Conservation (phyloP, 1,284 basidiomycete species). For the Sphaerobolus stellatus region DNA sequence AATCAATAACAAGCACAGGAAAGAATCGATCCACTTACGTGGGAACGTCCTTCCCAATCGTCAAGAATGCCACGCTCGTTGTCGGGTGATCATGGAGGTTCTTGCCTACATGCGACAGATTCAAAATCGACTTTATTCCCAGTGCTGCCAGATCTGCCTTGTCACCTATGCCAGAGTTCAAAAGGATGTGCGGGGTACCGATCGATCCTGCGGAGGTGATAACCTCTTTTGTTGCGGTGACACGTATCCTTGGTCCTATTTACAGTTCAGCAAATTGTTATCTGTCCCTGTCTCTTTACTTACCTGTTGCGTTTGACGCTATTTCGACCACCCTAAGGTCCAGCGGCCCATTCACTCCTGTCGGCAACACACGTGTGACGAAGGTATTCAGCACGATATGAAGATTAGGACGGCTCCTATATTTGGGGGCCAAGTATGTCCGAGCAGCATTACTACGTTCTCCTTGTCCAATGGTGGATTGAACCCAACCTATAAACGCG, state of each 20-base stretch:
- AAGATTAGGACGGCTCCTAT: background rate
- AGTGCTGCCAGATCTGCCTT: background rate
- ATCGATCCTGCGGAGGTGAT: slow-evolving; percentile 2
- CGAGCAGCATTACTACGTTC: background rate
- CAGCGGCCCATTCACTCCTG: background rate
- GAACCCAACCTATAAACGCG: slow-evolving; percentile 36
- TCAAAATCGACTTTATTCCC: slow-evolving; percentile 2
- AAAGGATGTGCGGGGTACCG: slow-evolving; percentile 2
- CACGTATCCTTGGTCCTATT: too few species aligned
- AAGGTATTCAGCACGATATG: background rate
- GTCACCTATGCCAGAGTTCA: slow-evolving; percentile 11
- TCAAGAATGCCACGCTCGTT: background rate
- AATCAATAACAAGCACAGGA: background rate
- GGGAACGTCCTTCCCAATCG: background rate
- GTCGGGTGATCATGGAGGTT: background rate
- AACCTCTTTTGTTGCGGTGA: slow-evolving; percentile 17
- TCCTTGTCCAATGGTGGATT: slow-evolving; percentile 28
- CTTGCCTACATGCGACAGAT: slow-evolving; percentile 2
- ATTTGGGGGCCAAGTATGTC: background rate
- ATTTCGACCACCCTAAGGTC: background rate
- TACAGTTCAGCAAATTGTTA: too few species aligned
- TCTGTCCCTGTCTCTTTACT: background rate
- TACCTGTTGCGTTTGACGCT: background rate
- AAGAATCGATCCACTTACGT: background rate
- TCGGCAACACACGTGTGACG: background rate